Percentiles rank a stretch among this genome's conserved stretches.
phyloP scores from a whole-genome alignment of 345 rosid genomes.

The Salix brachista region DNA sequence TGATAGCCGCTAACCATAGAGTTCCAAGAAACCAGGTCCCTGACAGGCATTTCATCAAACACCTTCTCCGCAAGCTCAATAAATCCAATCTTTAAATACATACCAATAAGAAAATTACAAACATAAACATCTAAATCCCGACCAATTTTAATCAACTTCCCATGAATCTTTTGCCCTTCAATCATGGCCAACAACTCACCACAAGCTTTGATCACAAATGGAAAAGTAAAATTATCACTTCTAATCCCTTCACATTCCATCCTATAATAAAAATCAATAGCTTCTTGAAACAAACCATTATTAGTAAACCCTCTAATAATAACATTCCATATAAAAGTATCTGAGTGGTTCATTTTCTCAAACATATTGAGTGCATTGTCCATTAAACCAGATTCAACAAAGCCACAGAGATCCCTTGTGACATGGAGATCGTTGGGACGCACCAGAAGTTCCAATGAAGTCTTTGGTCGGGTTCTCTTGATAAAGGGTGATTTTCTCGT shows the following conservation, averaged over 20 bases:
- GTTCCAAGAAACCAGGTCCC: conserved; percentile 24
- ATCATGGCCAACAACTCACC: conserved; percentile 30
- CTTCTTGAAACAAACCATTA: conserved; percentile 43
- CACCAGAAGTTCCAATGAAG: conserved; percentile 3
- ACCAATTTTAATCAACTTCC: conserved; percentile 50
- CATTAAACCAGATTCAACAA: conserved; percentile 41
- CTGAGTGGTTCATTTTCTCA: conserved; percentile 53
- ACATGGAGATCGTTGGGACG: conserved; percentile 17
- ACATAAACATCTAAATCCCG: conserved; percentile 56
- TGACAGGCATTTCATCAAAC: conserved; percentile 13
- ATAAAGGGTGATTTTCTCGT: conserved; percentile 13
- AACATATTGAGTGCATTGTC: conserved; percentile 57
- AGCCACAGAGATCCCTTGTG: conserved; percentile 23
- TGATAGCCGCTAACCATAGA: conserved; percentile 19
- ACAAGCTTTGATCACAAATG: conserved; percentile 67
- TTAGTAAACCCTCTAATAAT: conserved; percentile 55
- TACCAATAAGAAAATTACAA: conserved; percentile 20
- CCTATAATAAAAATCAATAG: conserved; percentile 35
- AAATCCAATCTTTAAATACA: conserved; percentile 15
- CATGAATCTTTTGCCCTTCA: conserved; percentile 55
- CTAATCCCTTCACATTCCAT: conserved; percentile 48
- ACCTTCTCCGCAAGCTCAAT: conserved; percentile 20
- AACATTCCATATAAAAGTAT: conserved; percentile 55
- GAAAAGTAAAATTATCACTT: conserved; percentile 57
- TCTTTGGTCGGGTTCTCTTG: neutral